Evolutionary conservation across 257 asterid species (phyloP), one percentile per base, ranked within the genome.

Genomic region (Mitragyna speciosa): DNA sequence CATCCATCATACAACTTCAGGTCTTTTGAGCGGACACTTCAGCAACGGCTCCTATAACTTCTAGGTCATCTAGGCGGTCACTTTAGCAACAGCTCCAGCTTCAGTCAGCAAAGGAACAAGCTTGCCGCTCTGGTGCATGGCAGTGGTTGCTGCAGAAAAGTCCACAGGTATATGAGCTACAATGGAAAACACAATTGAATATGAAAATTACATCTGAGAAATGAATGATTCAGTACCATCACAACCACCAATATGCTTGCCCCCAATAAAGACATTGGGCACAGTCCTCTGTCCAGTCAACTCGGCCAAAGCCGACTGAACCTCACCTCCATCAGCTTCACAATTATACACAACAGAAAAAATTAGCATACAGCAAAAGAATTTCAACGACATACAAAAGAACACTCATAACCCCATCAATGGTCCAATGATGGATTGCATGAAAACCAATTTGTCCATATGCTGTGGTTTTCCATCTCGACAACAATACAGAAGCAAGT

Each of bases 231-330:
- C 1, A 58, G 39, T 84, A 93, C 96, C 87, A 78, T 95, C 98
- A 71, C 98, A 95, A 41, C 99, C 98, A 78, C 99, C 99, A 75
- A 95, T 91, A 86, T 91, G 99, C 82, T 90, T 90, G 73, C 97
- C 98, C 43, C 92, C 92, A 6, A 95, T 89, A 78, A 95, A 95
- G 79, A 95, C 98, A 45, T 89, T 93, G 0, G 99, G 98, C 86
- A 93, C 97, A 16, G 97, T 91, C 77, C 90, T 86, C 85, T 93
- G 99, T 73, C 94, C 96, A 56, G 93, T 88, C 92, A 85, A 89
- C 82, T 91, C 84, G 36, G 81, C 85, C 81, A 93, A 86, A 77
- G 97, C 98, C 51, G 92, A 76, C 82, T 95, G 99, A 61, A 95
- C 74, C 82, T 91, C 94, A 41, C 82, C 56, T 70, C 98, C 99